phyloP scores from a whole-genome alignment of 164 flowering plant species.

The Aristolochia contorta region DNA sequence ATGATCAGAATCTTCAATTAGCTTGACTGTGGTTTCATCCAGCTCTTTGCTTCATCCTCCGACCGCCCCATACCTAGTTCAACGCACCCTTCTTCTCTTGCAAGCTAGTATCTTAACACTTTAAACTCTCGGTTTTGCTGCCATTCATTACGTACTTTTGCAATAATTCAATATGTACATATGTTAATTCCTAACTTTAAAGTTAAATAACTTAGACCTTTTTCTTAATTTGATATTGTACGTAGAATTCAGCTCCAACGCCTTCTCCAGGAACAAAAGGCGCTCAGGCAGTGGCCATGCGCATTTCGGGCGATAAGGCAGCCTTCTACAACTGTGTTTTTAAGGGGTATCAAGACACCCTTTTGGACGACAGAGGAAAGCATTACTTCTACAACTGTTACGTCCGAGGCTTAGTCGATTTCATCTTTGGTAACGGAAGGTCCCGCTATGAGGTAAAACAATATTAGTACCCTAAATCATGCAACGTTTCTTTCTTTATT shows the following conservation, averaged over 20 bases:
- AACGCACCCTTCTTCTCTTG: too few relatives aligned
- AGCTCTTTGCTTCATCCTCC: too few relatives aligned
- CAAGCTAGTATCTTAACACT: too few relatives aligned
- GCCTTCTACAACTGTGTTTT: constrained; percentile 15
- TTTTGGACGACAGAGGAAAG: constrained; percentile 17
- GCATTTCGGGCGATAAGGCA: constrained; percentile 13
- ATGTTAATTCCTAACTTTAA: background rate
- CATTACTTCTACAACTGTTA: constrained; percentile 18
- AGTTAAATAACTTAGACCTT: too few relatives aligned
- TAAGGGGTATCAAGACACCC: constrained; percentile 16
- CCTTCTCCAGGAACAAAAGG: constrained; percentile 40
- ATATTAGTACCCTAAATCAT: too few relatives aligned
- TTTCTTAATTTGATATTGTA: background rate
- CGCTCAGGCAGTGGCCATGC: constrained; percentile 21
- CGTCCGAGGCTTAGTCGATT: constrained; percentile 16
- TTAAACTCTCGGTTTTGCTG: too few relatives aligned
- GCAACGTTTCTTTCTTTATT: too few relatives aligned
- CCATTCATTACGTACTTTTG: too few relatives aligned
- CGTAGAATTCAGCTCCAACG: constrained; percentile 62
- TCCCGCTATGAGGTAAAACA: constrained; percentile 9
- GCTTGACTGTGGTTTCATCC: too few relatives aligned
- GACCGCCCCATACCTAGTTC: too few relatives aligned
- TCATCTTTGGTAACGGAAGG: constrained; percentile 17
- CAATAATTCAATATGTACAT: too few relatives aligned
- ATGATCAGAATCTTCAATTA: too few relatives aligned